Evolutionary conservation across 2,329 filamentous ascomycete genomes (phyloP).

Genomic region (Fusarium marasasianum): DNA sequence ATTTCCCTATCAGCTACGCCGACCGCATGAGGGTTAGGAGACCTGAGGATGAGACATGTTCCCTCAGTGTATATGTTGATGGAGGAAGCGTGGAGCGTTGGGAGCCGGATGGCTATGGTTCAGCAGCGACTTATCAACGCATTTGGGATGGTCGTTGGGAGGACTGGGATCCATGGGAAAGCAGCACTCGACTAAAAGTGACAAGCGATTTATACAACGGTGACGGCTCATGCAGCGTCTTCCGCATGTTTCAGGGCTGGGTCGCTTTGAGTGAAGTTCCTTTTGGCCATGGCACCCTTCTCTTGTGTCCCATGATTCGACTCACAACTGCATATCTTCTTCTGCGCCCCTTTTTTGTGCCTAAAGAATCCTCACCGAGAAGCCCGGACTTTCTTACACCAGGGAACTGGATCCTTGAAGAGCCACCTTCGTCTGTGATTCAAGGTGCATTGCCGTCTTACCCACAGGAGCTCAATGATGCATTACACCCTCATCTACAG

Average conservation of each 20-base stretch:
- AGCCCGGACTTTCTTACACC: conserved; percentile 52
- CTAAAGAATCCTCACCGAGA: conserved; percentile 50
- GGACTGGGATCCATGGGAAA: conserved; percentile 79
- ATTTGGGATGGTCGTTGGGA: conserved; percentile 79
- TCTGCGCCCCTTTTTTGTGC: conserved; percentile 76
- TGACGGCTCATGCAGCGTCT: conserved; percentile 76
- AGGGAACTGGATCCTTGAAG: conserved; percentile 65
- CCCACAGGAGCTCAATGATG: conserved; percentile 72
- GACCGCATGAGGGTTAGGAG: conserved; percentile 65
- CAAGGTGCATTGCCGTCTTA: conserved; percentile 75
- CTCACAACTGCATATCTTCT: conserved; percentile 80
- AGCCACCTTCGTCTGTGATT: conserved; percentile 58
- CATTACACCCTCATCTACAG: conserved; percentile 75
- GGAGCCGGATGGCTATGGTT: conserved; percentile 70
- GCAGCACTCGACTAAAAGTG: conserved; percentile 69
- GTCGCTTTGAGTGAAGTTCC: conserved; percentile 71
- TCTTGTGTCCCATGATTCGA: conserved; percentile 75
- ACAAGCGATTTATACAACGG: conserved; percentile 77
- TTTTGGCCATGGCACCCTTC: conserved; percentile 73
- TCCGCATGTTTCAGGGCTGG: conserved; percentile 84
- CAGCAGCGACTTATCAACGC: conserved; percentile 68
- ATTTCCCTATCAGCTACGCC: conserved; percentile 66
- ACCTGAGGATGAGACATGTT: conserved; percentile 63
- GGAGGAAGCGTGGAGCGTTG: conserved; percentile 74
- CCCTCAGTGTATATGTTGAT: conserved; percentile 68